Conservation (phyloP, 345 rosid genomes). For the Moringa oleifera region DNA sequence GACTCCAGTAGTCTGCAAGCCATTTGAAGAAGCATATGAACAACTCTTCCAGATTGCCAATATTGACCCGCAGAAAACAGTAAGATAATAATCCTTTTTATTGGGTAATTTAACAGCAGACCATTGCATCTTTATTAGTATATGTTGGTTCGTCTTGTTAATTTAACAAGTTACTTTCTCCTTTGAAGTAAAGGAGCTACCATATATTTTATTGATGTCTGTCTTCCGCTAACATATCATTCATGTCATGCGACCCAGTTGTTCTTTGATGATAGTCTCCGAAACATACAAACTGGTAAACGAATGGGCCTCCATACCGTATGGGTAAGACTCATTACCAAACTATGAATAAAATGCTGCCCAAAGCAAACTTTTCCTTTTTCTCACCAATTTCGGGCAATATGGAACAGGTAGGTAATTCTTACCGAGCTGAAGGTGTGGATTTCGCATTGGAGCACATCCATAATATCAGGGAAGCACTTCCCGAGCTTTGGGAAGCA, state of each 20-base stretch:
- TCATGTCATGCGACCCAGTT: constrained; percentile 35
- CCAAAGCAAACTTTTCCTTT: neutral
- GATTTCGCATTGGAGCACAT: constrained; percentile 83
- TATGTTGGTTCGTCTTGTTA: too few relatives aligned
- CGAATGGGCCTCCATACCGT: constrained; percentile 74
- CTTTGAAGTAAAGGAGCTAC: neutral
- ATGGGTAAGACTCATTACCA: constrained; percentile 38
- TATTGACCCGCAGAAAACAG: constrained; percentile 72
- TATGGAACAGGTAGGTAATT: constrained; percentile 54
- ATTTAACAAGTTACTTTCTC: too few relatives aligned
- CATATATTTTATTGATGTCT: too few relatives aligned
- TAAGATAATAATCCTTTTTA: too few relatives aligned
- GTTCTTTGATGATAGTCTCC: constrained; percentile 86
- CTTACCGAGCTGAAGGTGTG: constrained; percentile 54
- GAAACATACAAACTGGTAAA: constrained; percentile 74
- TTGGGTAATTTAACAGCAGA: too few relatives aligned
- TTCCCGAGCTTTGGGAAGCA: constrained; percentile 86
- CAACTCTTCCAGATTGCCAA: constrained; percentile 63
- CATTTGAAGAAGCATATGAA: constrained; percentile 69
- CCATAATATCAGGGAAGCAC: constrained; percentile 83
- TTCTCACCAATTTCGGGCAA: neutral
- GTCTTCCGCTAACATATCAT: neutral
- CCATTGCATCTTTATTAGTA: too few relatives aligned
- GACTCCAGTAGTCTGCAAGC: constrained; percentile 79
- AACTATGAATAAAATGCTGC: neutral